A percentile compares a stretch with the other conserved stretches of the same genome.
Evolutionary conservation across 108 stramenopile genomes (phyloP).

Genomic region (Parietichytrium sp.): DNA sequence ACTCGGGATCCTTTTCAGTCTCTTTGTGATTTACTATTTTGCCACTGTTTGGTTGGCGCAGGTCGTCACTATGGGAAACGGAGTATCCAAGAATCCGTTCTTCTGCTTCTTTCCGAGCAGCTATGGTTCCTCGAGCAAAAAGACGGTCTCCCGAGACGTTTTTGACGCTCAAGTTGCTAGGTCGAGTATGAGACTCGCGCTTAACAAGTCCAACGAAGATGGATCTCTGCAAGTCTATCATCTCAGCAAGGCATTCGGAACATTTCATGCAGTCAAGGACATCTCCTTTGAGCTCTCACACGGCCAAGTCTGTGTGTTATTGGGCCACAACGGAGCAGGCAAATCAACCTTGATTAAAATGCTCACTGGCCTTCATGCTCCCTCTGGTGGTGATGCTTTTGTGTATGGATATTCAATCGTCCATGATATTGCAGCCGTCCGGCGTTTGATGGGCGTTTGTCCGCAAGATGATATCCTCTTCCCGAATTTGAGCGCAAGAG

Average conservation of each 20-base stretch:
- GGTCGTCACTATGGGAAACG: too few species aligned
- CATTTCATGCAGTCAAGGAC: slow-evolving; percentile 29
- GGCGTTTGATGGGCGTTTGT: slow-evolving; percentile 17
- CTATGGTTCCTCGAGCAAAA: too few species aligned
- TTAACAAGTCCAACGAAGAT: too few species aligned
- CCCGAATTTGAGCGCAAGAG: neutral
- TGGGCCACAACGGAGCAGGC: slow-evolving; percentile 55
- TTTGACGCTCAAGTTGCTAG: neutral
- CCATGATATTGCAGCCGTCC: slow-evolving; percentile 27
- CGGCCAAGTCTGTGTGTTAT: slow-evolving; percentile 47
- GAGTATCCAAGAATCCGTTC: too few species aligned
- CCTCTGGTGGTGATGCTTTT: slow-evolving; percentile 35
- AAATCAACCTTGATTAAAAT: neutral
- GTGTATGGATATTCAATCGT: slow-evolving; percentile 47
- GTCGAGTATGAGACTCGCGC: too few species aligned
- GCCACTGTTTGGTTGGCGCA: too few species aligned
- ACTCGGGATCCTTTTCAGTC: neutral
- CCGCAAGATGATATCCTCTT: slow-evolving; percentile 9
- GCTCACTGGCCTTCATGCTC: slow-evolving; percentile 40
- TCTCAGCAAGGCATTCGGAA: slow-evolving; percentile 71
- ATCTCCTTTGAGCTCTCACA: neutral
- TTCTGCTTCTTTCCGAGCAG: too few species aligned
- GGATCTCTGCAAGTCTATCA: neutral
- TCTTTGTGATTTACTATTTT: neutral
- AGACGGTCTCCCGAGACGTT: neutral